Evolutionary conservation across 2,329 filamentous ascomycete species (phyloP).

Genomic region (Calonectria pteridis): DNA sequence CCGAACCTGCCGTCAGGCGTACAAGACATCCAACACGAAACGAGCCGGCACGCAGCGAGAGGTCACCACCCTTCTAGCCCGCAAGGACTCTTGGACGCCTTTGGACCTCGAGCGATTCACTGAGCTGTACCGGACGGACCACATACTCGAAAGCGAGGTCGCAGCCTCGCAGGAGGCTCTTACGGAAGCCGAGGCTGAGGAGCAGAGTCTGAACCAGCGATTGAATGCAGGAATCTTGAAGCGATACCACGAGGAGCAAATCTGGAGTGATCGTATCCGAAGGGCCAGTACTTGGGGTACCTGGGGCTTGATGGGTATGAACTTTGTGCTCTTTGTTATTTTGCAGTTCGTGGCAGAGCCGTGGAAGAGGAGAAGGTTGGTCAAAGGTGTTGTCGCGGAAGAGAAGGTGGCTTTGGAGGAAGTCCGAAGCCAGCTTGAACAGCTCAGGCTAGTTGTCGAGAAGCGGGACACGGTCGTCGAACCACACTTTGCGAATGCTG

Average conservation of each 20-base stretch:
- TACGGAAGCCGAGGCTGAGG: slow-evolving; percentile 80
- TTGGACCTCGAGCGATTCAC: slow-evolving; percentile 95
- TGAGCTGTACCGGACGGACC: slow-evolving; percentile 89
- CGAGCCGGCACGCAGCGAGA: slow-evolving; percentile 94
- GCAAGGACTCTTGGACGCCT: slow-evolving; percentile 93
- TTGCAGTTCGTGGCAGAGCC: slow-evolving; percentile 93
- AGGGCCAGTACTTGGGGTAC: slow-evolving; percentile 98
- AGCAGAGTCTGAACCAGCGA: slow-evolving; percentile 81
- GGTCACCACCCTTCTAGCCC: slow-evolving; percentile 91
- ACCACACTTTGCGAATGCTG: slow-evolving; percentile 27
- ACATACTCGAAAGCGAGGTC: slow-evolving; percentile 91
- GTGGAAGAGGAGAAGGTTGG: slow-evolving; percentile 85
- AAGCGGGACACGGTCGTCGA: slow-evolving; percentile 39
- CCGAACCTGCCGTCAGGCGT: slow-evolving; percentile 77
- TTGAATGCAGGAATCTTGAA: slow-evolving; percentile 87
- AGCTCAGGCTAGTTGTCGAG: slow-evolving; percentile 47
- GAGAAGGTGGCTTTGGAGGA: slow-evolving; percentile 71
- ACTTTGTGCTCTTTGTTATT: slow-evolving; percentile 88
- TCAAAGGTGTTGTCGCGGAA: slow-evolving; percentile 85
- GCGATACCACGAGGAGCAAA: slow-evolving; percentile 98
- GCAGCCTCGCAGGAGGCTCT: slow-evolving; percentile 78
- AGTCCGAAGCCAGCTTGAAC: slow-evolving; percentile 57
- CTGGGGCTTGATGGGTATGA: slow-evolving; percentile 97
- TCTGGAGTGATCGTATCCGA: slow-evolving; percentile 98
- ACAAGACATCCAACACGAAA: slow-evolving; percentile 85